Evolutionary conservation across 768 basidiomycete species (phyloP), one percentile per base, ranked within the genome.

Genomic region (Paxillus ammoniavirescens): DNA sequence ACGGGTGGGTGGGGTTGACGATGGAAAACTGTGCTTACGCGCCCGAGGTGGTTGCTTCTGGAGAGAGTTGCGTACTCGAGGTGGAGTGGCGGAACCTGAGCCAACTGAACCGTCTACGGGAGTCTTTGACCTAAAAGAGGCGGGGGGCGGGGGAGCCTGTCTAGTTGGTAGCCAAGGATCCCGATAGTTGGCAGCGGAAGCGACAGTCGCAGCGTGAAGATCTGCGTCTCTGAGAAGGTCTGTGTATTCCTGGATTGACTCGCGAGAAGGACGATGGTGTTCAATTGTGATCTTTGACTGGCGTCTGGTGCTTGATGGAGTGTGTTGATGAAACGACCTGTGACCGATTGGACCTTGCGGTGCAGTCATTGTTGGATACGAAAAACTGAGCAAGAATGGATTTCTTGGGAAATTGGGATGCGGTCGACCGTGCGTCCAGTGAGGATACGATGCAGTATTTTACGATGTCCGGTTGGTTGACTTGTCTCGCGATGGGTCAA

Each of bases 211-310:
- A 35, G 83, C 78, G 80, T 82, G 78, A 8, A 79, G 48, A 61
- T 77, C 79, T 12, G 81, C 75, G 68, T 86, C 80, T 30, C 78
- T 78, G 49, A 91, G 78, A 50, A 91, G 83, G 52, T 85, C 82
- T 67, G 84, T 79, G 69, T 89, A 89, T 59, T 91, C 87, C 58
- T 87, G 86, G 56, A 90, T 84, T 59, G 84, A 87, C 68, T 87
- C 82, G 42, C 87, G 74, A 10, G 84, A 86, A 2, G 88, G 88
- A 15, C 84, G 76, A 72, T 88, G 83, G 68, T 89, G 86, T 64
- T 91, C 87, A 68, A 92, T 77, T 14, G 87, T 84, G 51, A 81
- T 83, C 75, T 81, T 86, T 26, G 84, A 84, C 64, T 73, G 73
- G 51, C 71, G 73, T 49, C 58, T 64, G n/a, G 15, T 44, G 10